A percentile compares a stretch with the other conserved stretches of the same genome.
phyloP scores from a whole-genome alignment of 2,329 filamentous ascomycete species.

The Ophiostoma ips region DNA sequence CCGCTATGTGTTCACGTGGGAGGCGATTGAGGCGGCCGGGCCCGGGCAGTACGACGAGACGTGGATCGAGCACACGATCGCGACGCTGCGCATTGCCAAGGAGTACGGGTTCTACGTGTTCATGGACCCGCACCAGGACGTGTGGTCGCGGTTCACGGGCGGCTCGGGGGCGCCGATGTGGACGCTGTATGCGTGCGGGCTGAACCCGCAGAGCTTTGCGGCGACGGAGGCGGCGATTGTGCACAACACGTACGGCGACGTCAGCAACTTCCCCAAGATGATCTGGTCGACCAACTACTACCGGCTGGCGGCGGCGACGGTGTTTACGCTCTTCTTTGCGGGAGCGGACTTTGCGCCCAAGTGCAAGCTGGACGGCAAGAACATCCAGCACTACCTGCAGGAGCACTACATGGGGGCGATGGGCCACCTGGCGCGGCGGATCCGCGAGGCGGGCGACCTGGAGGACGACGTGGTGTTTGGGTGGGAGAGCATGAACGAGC shows the following conservation, averaged over 20 bases:
- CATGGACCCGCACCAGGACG: conserved; percentile 98
- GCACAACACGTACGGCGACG: conserved; percentile 82
- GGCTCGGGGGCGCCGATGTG: conserved; percentile 95
- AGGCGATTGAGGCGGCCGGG: conserved; percentile 87
- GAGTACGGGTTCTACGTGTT: conserved; percentile 91
- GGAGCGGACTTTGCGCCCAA: conserved; percentile 89
- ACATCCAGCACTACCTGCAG: conserved; percentile 93
- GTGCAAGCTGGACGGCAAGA: conserved; percentile 79
- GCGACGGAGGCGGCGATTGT: conserved; percentile 85
- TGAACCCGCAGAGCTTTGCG: conserved; percentile 75
- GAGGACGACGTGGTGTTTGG: conserved; percentile 80
- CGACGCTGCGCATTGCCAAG: conserved; percentile 69
- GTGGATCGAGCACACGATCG: conserved; percentile 84
- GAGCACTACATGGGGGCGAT: conserved; percentile 72
- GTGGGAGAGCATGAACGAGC: conserved; percentile 95
- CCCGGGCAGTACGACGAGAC: conserved; percentile 88
- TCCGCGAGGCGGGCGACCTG: conserved; percentile 80
- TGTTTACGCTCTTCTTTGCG: conserved; percentile 90
- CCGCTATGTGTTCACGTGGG: conserved; percentile 95
- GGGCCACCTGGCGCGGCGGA: conserved; percentile 65
- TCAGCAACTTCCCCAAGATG: conserved; percentile 89
- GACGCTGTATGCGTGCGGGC: conserved; percentile 87
- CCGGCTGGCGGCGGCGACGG: conserved; percentile 70
- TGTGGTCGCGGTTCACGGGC: conserved; percentile 93
- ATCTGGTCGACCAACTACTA: conserved; percentile 98